Evolutionary conservation across 495 filamentous ascomycete species (phyloP), one percentile per base, ranked within the genome.

Genomic region (Oidiodendron maius): DNA sequence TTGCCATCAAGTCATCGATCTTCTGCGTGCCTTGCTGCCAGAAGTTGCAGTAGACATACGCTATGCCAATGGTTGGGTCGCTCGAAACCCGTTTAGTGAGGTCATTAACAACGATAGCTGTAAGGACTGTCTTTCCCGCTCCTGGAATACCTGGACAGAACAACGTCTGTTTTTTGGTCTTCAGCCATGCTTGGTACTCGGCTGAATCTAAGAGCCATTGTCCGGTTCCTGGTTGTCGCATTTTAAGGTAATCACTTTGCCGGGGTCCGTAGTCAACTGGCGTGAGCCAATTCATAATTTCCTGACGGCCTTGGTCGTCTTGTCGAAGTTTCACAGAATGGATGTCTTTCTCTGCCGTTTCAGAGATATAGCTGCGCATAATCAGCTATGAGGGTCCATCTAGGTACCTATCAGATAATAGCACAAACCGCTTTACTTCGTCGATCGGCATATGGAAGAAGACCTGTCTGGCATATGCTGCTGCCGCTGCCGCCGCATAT

Each of bases 401-500:
- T 46, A 46, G 6, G 30, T 46, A 46, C 30, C 43, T 46, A 46
- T 46, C 25, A 46, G 43, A 36, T 46, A 17, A 6, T 46, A 36
- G 18, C 35, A 46, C 43, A 34, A 22, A 46, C 43, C 43, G 43
- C 43, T 32, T 46, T 46, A 46, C 43, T 34, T 46, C 43, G 43
- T 46, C 25, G 26, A 48, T 17, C 32, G 32, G 28, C 32, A 50
- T 50, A 44, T 18, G 38, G 18, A 40, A 24, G 50, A 56, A 32
- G 12, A 59, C 20, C 12, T 48, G 40, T 37, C 48, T 57, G 9
- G 36, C 45, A 23, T 42, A 58, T 23, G 55, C 40, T 8, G 69
- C 67, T 10, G 66, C 70, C 1, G 61, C 58, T 12, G 61, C 66
- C 11, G 69, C 69, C 1, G 67, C 65, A 51, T 63, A 71, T 5